Evolutionary conservation across 2,329 filamentous ascomycete species (phyloP).

Genomic region (Diplodia seriata): DNA sequence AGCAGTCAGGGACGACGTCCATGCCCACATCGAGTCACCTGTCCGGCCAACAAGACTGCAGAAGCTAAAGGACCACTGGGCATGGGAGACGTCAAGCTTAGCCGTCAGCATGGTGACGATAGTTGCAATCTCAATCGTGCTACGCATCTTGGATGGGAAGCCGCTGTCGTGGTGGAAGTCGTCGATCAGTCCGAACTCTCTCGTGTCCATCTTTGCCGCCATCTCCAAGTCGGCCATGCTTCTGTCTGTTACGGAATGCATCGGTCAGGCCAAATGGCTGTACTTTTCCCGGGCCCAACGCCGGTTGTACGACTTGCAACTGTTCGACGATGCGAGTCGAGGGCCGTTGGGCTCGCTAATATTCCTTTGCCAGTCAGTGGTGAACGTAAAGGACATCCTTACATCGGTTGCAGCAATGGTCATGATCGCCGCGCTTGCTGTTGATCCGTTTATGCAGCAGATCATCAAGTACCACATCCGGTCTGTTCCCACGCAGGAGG

Average conservation of each 20-base stretch:
- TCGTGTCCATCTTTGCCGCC: constrained; percentile 46
- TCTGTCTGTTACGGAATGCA: constrained; percentile 41
- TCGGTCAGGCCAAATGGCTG: constrained; percentile 50
- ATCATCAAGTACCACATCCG: background rate
- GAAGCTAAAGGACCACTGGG: constrained; percentile 4
- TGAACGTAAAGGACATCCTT: background rate
- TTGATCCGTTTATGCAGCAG: constrained; percentile 12
- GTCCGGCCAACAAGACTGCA: background rate
- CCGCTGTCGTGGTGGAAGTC: constrained; percentile 33
- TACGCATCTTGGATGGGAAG: constrained; percentile 30
- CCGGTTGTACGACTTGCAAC: constrained; percentile 38
- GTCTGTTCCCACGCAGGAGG: background rate
- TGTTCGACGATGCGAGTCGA: constrained; percentile 42
- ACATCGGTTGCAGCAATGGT: background rate
- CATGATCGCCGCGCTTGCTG: background rate
- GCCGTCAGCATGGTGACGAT: background rate
- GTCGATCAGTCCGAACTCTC: constrained; percentile 40
- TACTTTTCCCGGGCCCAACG: constrained; percentile 37
- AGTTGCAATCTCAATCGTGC: constrained; percentile 27
- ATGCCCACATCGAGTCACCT: background rate
- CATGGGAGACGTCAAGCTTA: background rate
- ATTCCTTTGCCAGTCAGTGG: background rate
- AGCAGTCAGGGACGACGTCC: background rate
- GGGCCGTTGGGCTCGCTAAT: constrained; percentile 30
- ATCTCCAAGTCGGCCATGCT: constrained; percentile 43